Conservation (phyloP, 495 filamentous ascomycete genomes). For the Daldinia loculata region DNA sequence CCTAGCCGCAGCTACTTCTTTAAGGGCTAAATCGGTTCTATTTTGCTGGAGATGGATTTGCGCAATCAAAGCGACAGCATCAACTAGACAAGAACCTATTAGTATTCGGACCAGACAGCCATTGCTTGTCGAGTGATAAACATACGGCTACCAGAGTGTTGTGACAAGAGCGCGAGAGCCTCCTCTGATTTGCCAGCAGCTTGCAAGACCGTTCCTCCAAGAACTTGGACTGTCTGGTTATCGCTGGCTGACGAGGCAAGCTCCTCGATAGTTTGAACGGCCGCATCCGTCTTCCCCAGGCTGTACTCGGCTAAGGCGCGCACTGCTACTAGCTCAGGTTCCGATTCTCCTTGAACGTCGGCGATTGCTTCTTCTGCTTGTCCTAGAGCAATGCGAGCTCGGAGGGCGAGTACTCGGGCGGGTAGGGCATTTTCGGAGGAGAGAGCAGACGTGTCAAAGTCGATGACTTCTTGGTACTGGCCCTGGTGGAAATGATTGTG, state of each 20-base stretch:
- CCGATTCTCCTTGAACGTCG: slow-evolving; percentile 69
- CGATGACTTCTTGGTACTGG: slow-evolving; percentile 82
- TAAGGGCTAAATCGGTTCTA: slow-evolving; percentile 85
- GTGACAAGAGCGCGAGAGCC: slow-evolving; percentile 76
- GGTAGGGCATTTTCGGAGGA: slow-evolving; percentile 78
- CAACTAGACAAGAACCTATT: slow-evolving; percentile 49
- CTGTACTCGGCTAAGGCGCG: slow-evolving; percentile 77
- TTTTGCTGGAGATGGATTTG: slow-evolving; percentile 95
- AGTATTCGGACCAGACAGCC: slow-evolving; percentile 43
- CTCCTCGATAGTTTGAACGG: slow-evolving; percentile 68
- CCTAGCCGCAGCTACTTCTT: slow-evolving; percentile 88
- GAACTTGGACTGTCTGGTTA: slow-evolving; percentile 81
- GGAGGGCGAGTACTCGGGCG: slow-evolving; percentile 80
- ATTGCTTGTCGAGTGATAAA: slow-evolving; percentile 31
- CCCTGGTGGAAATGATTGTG: slow-evolving; percentile 95
- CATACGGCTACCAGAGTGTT: slow-evolving; percentile 90
- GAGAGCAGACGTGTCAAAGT: slow-evolving; percentile 79
- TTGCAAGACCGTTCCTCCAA: slow-evolving; percentile 80
- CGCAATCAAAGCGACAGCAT: slow-evolving; percentile 75
- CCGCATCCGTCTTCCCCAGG: slow-evolving; percentile 66
- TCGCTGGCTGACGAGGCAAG: slow-evolving; percentile 71
- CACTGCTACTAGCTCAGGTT: slow-evolving; percentile 81
- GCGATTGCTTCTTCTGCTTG: slow-evolving; percentile 75
- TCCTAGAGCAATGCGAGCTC: slow-evolving; percentile 82
- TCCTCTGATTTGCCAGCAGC: slow-evolving; percentile 81